phyloP scores from a whole-genome alignment of 371 early-diverging fungal genomes.

The Phascolomyces articulosus region DNA sequence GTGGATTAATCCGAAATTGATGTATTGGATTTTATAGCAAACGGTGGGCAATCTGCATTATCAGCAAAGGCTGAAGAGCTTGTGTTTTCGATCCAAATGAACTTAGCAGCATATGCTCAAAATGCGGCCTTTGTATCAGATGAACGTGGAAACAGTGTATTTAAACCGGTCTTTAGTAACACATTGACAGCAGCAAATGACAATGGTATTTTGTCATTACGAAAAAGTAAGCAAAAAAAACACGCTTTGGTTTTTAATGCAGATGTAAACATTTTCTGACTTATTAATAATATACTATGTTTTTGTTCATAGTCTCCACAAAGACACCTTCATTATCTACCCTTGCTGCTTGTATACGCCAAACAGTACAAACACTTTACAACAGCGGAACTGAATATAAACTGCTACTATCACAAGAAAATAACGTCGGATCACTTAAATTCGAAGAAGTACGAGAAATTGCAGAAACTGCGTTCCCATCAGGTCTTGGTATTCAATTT shows the following conservation, averaged over 20 bases:
- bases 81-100: slow-evolving; percentile 20
- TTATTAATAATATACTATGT: neutral
- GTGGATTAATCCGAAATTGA: too few species aligned
- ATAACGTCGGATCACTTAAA: slow-evolving; percentile 29
- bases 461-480: slow-evolving; percentile 31
- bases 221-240: slow-evolving; percentile 8
- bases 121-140: slow-evolving; percentile 20
- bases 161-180: slow-evolving; percentile 18
- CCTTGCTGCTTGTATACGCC: slow-evolving; percentile 24
- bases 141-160: slow-evolving; percentile 12
- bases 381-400: slow-evolving; percentile 20
- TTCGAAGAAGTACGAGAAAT: slow-evolving; percentile 38
- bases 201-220: neutral
- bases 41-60: neutral
- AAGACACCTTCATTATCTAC: slow-evolving; percentile 34
- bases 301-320: slow-evolving; percentile 25
- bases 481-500: slow-evolving; percentile 26
- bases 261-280: neutral
- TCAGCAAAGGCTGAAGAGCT: slow-evolving; percentile 14
- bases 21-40: neutral
- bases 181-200: slow-evolving; percentile 4
- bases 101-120: slow-evolving; percentile 20
- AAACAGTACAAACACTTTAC: slow-evolving; percentile 20
- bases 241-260: neutral
- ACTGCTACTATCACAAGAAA: slow-evolving; percentile 23